Base-by-base conservation (phyloP, 257 asterid genomes). In the Lantana camara region DNA sequence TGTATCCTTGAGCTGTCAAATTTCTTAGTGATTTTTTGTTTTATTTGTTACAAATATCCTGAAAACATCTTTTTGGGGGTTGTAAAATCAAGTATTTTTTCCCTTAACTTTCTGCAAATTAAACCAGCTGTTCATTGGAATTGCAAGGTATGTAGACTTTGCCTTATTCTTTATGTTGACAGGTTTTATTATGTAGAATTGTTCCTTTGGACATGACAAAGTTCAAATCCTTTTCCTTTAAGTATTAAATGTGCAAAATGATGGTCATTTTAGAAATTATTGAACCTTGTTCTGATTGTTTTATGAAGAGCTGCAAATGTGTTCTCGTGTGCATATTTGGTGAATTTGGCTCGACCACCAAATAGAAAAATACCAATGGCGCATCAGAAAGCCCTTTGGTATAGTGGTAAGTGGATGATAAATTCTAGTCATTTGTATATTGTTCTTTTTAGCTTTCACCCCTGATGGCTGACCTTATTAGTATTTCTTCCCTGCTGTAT, bases 361-460 rank as follows among this genome's bases (percentile, higher is more conserved):
- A 63, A 82, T 69, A 79, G 74, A 54, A 68, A 85, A 74, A 85
- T 85, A 69, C 85, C 93, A 48, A 45, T 75, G 52, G 78, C 82
- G 62, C 83, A 85, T 76, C 93, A 85, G 73, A 85, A 82, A 68
- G 93, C 89, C 40, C 93, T 85, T 57, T 85, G 87, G 83, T 85
- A 82, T 63, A 82, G 87, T 70, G 93, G 93, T 85, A 76, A 69
- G 89, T 54, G 66, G 62, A 55, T 35, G 27, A 66, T 52, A 37
- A n/a, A 32, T 46, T 52, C 27, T 37, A 30, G 13, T 35, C 22
- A 34, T 52, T 32, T 65, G 59, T 30, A 47, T 20, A 9, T 47
- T 40, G 14, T 32, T 68, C 54, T 35, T 23, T 46, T 29, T 45
- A 44, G 32, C 44, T 5, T 38, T 7, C 45, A 41, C 7, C 0